Base-by-base conservation (phyloP, 805 yeast genomes). In the Kregervanrija pseudodelftensis region DNA sequence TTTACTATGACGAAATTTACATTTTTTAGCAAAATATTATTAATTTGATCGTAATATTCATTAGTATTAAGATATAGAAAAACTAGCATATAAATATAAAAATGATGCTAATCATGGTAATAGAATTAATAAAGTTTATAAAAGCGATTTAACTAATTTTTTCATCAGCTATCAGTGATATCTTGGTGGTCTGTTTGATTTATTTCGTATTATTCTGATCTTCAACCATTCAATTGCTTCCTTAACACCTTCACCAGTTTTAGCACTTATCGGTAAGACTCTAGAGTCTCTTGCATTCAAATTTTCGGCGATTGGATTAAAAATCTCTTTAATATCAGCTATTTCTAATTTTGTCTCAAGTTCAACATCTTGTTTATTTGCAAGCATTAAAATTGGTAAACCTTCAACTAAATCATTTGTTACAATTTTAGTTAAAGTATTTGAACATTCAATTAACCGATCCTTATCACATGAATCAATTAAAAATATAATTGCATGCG, bases 181-280 rank as follows among this genome's bases (percentile, higher is more conserved):
- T 15, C 22, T 32, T 3, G 91, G 90, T 37, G 79, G 77, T 39
- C 81, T 68, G 56, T 75, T 77, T 33, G 63, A 57, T 61, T 80
- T 82, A 57, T 85, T 84, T 51, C 87, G 71, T 17, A 79, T 73
- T 51, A 91, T 66, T 47, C 97, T 70, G 8, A 82, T 71, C 37
- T 78, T 77, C 40, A 91, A 63, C 99, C 99, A 91, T 39, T 88
- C 95, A 39, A 89, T 78, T 8, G 96, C 85, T 47, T 88, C 96
- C 42, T 72, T 72, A 3, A 91, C 79, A 1, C 98, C 98, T 15
- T 85, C 86, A 17, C 88, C 85, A 30, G 74, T 85, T 36, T 83
- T 68, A 11, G 96, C 97, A 57, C 93, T 82, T 3, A 91, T 82
- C 0, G 98, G 96, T 46, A 93, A 69, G 30, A 91, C 91, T 48